Percentiles rank a stretch among this genome's conserved stretches.
Conservation (phyloP, 2,329 filamentous ascomycete species). For the Coniochaeta hoffmannii region DNA sequence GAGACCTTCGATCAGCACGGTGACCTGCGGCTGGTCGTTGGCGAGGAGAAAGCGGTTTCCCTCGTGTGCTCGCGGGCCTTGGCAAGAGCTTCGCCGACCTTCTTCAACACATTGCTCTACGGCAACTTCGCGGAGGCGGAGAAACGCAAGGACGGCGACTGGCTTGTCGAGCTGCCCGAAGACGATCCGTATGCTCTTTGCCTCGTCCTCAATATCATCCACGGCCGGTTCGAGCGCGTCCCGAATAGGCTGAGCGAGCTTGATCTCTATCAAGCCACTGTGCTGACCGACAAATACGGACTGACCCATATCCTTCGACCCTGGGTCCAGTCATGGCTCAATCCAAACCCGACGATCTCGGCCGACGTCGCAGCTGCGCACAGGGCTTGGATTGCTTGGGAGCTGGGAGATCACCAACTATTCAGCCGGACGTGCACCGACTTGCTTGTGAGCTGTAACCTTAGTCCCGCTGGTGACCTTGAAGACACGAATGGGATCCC, state of each 20-base stretch:
- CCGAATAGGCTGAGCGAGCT: conserved; percentile 13
- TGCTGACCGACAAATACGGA: conserved; percentile 23
- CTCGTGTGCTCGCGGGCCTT: too few relatives aligned
- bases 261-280: conserved; percentile 18
- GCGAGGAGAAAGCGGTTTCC: too few relatives aligned
- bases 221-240: conserved; percentile 19
- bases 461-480: too few relatives aligned
- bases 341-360: conserved; percentile 12
- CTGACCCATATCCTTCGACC: conserved; percentile 16
- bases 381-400: conserved; percentile 23
- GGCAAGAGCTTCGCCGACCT: too few relatives aligned
- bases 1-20: too few relatives aligned
- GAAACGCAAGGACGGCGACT: too few relatives aligned
- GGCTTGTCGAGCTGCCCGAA: conserved; percentile 21
- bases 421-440: conserved; percentile 12
- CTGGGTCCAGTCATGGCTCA: conserved; percentile 10
- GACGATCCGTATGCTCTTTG: conserved; percentile 20
- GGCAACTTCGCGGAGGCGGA: too few relatives aligned
- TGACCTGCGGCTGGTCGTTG: too few relatives aligned
- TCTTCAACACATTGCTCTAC: too few relatives aligned
- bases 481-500: too few relatives aligned
- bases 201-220: conserved; percentile 22
- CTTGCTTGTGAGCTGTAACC: neutral
- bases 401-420: conserved; percentile 17
- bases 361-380: conserved; percentile 13